Evolutionary conservation across 305 asterid genomes (phyloP).

Genomic region (Plantago lanceolata): DNA sequence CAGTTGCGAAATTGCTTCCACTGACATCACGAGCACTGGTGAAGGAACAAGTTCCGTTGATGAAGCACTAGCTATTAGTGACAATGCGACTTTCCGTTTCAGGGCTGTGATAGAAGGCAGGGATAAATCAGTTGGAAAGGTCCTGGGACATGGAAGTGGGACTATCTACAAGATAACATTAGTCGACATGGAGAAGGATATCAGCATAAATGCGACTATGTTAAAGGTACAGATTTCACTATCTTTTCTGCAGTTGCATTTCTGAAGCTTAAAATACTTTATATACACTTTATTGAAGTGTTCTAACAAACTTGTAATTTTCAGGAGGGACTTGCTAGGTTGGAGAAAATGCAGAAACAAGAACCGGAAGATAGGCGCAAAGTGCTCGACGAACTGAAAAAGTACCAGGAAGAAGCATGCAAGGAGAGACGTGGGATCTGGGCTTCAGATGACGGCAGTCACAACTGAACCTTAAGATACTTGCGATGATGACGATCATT

Average conservation of each 20-base stretch:
- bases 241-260: background rate
- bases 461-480: no score
- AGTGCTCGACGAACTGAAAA: conserved; percentile 67
- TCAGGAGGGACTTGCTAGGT: conserved; percentile 90
- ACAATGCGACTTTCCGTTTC: conserved; percentile 18
- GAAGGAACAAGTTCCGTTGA: conserved; percentile 37
- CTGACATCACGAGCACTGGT: no score
- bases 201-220: conserved; percentile 72
- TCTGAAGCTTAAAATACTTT: background rate
- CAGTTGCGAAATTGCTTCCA: no score
- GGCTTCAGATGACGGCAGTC: conserved; percentile 86
- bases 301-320: no score
- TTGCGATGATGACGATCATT: no score
- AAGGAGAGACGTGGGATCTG: conserved; percentile 74
- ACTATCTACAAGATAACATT: conserved; percentile 64
- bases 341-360: conserved; percentile 82
- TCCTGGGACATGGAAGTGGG: conserved; percentile 95
- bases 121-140: conserved; percentile 89
- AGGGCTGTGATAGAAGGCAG: conserved; percentile 74
- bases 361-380: conserved; percentile 57
- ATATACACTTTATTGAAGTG: background rate
- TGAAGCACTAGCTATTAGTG: no score
- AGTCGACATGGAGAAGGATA: conserved; percentile 61
- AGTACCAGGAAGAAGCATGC: conserved; percentile 70
- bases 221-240: conserved; percentile 49